Percentiles rank a stretch among this genome's conserved stretches.
Conservation (phyloP, 495 filamentous ascomycete genomes). For the Trichoderma asperelloides region DNA sequence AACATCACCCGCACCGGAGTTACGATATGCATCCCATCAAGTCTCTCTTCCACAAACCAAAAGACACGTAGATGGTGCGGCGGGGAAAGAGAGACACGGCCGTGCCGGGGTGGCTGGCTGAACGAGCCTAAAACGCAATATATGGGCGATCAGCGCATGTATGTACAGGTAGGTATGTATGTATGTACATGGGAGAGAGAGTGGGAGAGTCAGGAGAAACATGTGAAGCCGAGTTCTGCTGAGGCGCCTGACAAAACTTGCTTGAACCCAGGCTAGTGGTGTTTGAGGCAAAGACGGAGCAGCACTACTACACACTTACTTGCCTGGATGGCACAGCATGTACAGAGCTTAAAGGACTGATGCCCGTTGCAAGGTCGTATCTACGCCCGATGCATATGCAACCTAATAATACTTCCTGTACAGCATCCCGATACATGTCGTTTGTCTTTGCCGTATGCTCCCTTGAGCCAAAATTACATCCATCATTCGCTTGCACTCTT, state of each 20-base stretch:
- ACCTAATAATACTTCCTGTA: no score
- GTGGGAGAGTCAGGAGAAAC: background rate
- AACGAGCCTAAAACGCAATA: background rate
- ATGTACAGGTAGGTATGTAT: background rate
- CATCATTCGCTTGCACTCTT: background rate
- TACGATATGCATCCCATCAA: background rate
- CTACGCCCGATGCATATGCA: background rate
- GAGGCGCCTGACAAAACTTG: no score
- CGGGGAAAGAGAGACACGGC: background rate
- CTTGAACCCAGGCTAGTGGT: no score
- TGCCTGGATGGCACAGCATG: no score
- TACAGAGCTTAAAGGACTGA: no score
- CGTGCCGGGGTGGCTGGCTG: background rate
- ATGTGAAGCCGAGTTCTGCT: background rate
- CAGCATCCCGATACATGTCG: no score
- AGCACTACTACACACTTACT: no score
- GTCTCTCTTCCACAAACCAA: no score
- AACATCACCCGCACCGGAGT: no score
- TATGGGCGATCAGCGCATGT: background rate
- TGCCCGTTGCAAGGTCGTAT: background rate
- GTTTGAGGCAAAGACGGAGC: no score
- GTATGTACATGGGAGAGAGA: background rate
- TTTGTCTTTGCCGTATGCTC: background rate
- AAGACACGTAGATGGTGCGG: background rate
- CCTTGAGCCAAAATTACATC: background rate